A percentile compares a stretch with the other conserved stretches of the same genome.
These are phyloP conservation scores for Pelargonium cotyledonis DNA, from an alignment of 441 rosid species.

Conservation along the genomic window DNA sequence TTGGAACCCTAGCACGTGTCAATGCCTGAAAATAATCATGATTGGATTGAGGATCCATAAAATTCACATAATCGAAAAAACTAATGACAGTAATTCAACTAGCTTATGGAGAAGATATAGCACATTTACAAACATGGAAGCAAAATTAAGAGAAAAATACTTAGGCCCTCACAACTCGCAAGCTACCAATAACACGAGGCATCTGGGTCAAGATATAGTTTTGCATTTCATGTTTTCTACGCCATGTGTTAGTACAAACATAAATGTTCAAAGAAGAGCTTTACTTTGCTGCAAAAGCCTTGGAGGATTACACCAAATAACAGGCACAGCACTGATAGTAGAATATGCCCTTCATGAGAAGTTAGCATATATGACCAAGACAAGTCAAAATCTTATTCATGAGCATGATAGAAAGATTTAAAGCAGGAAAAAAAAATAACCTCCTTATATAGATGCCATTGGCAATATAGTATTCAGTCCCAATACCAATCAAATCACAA, in stretches of 20 bases:
- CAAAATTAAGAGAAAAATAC: background rate
- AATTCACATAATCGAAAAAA: background rate
- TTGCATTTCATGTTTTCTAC: too few species aligned
- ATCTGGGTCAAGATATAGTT: background rate
- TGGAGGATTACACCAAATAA: background rate
- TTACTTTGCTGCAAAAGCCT: too few species aligned
- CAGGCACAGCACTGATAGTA: background rate
- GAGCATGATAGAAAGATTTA: background rate
- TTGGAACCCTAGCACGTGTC: slow-evolving; percentile 89
- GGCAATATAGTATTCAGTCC: background rate
- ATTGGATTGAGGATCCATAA: slow-evolving; percentile 13
- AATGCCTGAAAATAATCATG: slow-evolving; percentile 48
- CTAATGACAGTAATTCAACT: background rate
- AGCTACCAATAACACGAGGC: background rate
- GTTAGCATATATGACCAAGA: background rate
- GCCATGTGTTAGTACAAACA: too few species aligned
- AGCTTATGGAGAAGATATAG: background rate
- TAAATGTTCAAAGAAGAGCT: too few species aligned
- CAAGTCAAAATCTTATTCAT: background rate
- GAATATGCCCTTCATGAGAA: background rate
- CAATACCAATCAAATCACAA: background rate
- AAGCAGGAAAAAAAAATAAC: background rate
- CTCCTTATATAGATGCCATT: background rate
- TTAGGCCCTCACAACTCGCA: background rate
- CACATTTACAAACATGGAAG: background rate